A percentile compares a stretch with the other conserved stretches of the same genome.
phyloP scores from a whole-genome alignment of 352 stramenopile species.

The Pythium vanterpoolii region DNA sequence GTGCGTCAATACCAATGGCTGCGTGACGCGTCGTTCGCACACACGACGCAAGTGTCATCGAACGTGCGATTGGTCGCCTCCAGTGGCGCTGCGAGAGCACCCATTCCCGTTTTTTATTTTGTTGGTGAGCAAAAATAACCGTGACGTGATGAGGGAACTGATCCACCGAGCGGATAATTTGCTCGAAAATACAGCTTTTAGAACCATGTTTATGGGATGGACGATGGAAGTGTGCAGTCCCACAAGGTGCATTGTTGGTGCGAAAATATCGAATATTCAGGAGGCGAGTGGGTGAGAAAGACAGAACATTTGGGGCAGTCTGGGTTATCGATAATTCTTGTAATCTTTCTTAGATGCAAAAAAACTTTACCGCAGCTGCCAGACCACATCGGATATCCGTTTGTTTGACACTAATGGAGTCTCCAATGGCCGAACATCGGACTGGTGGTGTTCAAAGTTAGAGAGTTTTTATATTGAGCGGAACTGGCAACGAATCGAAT shows the following conservation, averaged over 20 bases:
- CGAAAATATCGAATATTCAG: conserved; percentile 4
- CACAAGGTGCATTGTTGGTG: background rate
- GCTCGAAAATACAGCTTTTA: too few relatives aligned
- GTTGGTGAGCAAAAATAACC: conserved; percentile 1
- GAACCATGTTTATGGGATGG: background rate
- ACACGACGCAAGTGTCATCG: background rate
- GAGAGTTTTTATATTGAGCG: too few relatives aligned
- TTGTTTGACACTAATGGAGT: too few relatives aligned
- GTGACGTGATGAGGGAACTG: too few relatives aligned
- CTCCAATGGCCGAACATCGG: too few relatives aligned
- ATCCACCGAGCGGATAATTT: too few relatives aligned
- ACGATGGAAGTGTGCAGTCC: background rate
- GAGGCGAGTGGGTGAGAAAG: conserved; percentile 1
- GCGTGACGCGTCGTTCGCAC: background rate
- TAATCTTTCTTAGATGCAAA: background rate
- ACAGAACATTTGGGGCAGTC: background rate
- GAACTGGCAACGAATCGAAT: too few relatives aligned
- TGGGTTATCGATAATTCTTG: background rate
- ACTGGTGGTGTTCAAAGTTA: too few relatives aligned
- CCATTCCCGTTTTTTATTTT: background rate
- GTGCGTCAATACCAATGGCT: conserved; percentile 17
- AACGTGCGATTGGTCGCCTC: conserved; percentile 1
- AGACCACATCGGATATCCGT: too few relatives aligned
- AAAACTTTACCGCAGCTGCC: too few relatives aligned
- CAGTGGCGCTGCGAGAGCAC: background rate